These are phyloP conservation scores for Otatea glauca DNA, from an alignment of 176 grass and related monocot genomes.

Conservation along the genomic window DNA sequence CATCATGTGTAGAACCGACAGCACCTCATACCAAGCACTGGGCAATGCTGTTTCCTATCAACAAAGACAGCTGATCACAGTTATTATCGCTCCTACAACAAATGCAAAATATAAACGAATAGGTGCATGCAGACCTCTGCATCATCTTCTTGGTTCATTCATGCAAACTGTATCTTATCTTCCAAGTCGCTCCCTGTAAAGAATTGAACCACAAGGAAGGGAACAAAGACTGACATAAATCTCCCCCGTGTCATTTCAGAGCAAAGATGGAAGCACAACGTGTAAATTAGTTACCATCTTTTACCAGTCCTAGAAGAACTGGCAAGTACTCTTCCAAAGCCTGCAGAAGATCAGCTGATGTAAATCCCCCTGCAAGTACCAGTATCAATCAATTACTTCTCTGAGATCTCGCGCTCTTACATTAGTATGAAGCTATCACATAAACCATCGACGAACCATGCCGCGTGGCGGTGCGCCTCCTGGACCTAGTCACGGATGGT, in stretches of 20 bases:
- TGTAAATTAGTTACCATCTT: conserved; percentile 59
- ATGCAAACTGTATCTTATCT: conserved; percentile 77
- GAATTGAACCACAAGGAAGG: not conserved
- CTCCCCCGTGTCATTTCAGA: not conserved
- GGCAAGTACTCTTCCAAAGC: conserved; percentile 78
- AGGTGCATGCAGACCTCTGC: not conserved
- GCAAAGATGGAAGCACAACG: not conserved
- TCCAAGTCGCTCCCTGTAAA: conserved; percentile 60
- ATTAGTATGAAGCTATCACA: not conserved
- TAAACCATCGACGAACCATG: conserved; percentile 60
- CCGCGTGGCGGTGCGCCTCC: conserved; percentile 60
- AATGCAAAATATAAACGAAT: not conserved
- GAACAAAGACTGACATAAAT: not conserved
- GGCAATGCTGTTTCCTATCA: conserved; percentile 70
- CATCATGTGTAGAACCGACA: conserved; percentile 88
- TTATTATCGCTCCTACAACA: not conserved
- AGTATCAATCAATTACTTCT: not conserved
- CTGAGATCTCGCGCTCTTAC: not conserved
- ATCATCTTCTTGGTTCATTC: conserved; percentile 62
- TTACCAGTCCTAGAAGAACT: conserved; percentile 68
- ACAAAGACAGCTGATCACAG: conserved; percentile 6
- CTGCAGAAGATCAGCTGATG: conserved; percentile 67
- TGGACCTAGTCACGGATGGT: conserved; percentile 52
- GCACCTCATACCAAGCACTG: conserved; percentile 89
- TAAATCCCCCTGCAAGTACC: conserved; percentile 50